Evolutionary conservation across 2,329 filamentous ascomycete genomes (phyloP).

Genomic region (Diaporthe australafricana): DNA sequence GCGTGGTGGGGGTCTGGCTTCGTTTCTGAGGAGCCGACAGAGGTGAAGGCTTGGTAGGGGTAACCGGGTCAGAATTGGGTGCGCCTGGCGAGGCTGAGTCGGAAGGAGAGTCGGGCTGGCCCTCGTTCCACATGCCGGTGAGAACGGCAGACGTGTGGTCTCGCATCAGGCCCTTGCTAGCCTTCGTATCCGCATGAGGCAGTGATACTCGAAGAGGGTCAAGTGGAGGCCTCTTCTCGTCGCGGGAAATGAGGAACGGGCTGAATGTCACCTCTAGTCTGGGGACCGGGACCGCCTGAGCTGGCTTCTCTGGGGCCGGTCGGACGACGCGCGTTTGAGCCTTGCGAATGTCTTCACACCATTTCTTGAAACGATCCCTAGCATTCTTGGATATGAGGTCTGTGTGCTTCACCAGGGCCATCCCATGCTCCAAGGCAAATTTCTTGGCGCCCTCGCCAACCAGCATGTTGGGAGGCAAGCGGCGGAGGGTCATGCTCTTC

Average conservation of each 20-base stretch:
- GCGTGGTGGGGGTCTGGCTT: neutral
- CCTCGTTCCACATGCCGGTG: constrained; percentile 71
- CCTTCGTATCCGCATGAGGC: neutral
- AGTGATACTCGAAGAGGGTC: neutral
- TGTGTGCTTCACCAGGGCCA: constrained; percentile 80
- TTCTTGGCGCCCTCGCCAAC: constrained; percentile 86
- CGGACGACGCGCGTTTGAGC: constrained; percentile 43
- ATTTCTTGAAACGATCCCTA: constrained; percentile 81
- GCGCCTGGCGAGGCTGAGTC: constrained; percentile 2
- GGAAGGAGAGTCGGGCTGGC: constrained; percentile 69
- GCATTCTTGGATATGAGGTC: constrained; percentile 84
- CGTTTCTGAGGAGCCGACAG: constrained; percentile 5
- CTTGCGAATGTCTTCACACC: constrained; percentile 76
- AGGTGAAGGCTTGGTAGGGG: constrained; percentile 29
- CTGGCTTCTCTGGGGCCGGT: neutral
- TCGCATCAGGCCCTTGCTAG: constrained; percentile 42
- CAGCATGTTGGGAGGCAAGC: constrained; percentile 92
- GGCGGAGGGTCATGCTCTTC: constrained; percentile 81
- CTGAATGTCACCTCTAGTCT: constrained; percentile 6
- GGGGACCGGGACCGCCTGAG: neutral
- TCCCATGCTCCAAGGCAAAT: constrained; percentile 85
- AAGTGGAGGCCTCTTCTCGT: neutral
- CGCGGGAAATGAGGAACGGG: neutral
- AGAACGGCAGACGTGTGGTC: constrained; percentile 68
- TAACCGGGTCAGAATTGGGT: constrained; percentile 5